Conservation (phyloP, 257 asterid genomes). For the Solanum clarkiae region DNA sequence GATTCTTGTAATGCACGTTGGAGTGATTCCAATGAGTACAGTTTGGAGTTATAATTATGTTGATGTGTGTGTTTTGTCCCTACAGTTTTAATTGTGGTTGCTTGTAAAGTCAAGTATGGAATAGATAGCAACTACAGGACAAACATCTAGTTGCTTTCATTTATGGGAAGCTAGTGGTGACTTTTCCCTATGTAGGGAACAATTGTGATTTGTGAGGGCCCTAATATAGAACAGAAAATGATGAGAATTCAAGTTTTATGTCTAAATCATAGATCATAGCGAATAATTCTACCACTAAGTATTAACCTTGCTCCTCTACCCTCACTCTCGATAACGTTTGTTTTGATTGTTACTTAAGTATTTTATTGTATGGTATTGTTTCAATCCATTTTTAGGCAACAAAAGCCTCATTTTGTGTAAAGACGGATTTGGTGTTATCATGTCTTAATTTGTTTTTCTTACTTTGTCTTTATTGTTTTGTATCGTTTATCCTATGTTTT, state of each 20-base stretch:
- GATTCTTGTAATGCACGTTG: slow-evolving; percentile 11
- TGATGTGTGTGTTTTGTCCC: neutral
- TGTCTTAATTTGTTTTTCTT: too few species aligned
- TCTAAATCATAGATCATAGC: neutral
- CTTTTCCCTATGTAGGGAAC: neutral
- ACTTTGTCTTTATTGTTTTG: too few species aligned
- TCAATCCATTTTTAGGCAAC: too few species aligned
- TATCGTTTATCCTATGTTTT: too few species aligned
- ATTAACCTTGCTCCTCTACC: neutral
- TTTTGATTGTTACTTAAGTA: too few species aligned
- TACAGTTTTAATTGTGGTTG: slow-evolving; percentile 8
- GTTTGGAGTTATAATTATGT: neutral
- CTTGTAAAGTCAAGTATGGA: slow-evolving; percentile 10
- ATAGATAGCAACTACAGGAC: neutral
- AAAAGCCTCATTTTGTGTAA: too few species aligned
- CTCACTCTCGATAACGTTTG: too few species aligned
- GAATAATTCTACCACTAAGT: neutral
- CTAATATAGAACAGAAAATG: neutral
- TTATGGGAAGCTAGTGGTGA: neutral
- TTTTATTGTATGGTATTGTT: too few species aligned
- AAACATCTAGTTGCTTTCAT: neutral
- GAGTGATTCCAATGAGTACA: neutral
- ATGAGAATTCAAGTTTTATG: neutral
- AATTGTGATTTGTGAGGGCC: neutral
- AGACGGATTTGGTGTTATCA: too few species aligned